These are phyloP conservation scores for Clarireedia paspali DNA, from an alignment of 2,329 filamentous ascomycete genomes.

Conservation along the genomic window DNA sequence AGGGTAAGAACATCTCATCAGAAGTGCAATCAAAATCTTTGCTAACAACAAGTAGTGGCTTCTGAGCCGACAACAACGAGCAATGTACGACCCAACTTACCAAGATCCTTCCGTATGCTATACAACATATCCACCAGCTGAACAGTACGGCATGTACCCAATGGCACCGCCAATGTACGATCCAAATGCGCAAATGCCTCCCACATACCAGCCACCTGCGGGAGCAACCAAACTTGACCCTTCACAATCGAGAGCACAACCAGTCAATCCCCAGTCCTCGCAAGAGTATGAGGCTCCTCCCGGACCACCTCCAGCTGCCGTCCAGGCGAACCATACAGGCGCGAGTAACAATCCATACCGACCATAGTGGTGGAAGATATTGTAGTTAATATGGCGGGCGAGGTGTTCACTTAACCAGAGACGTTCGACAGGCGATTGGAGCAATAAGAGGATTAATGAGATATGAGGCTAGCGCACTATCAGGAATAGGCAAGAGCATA, in stretches of 20 bases:
- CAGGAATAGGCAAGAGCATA: constrained; percentile 27
- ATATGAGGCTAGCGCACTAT: constrained; percentile 22
- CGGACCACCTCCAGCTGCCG: constrained; percentile 39
- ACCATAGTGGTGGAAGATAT: constrained; percentile 15
- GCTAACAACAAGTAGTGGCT: constrained; percentile 25
- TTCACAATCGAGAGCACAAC: constrained; percentile 34
- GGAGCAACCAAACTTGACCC: constrained; percentile 48
- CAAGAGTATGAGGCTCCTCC: constrained; percentile 38
- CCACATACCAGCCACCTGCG: constrained; percentile 45
- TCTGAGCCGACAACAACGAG: constrained; percentile 25
- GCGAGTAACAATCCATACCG: constrained; percentile 30
- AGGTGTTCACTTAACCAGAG: neutral
- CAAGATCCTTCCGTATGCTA: constrained; percentile 36
- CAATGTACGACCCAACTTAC: constrained; percentile 36
- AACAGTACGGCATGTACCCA: constrained; percentile 40
- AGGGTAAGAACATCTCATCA: constrained; percentile 40
- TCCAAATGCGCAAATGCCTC: constrained; percentile 42
- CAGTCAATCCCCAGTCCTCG: constrained; percentile 23
- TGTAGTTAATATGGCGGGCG: constrained; percentile 12
- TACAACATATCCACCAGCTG: constrained; percentile 32
- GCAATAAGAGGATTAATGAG: neutral
- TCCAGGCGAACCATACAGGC: constrained; percentile 28
- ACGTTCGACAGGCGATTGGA: neutral
- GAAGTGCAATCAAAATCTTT: neutral
- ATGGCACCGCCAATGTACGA: constrained; percentile 51